These are phyloP conservation scores for Penicillium argentinense DNA, from an alignment of 495 filamentous ascomycete genomes.

Conservation along the genomic window DNA sequence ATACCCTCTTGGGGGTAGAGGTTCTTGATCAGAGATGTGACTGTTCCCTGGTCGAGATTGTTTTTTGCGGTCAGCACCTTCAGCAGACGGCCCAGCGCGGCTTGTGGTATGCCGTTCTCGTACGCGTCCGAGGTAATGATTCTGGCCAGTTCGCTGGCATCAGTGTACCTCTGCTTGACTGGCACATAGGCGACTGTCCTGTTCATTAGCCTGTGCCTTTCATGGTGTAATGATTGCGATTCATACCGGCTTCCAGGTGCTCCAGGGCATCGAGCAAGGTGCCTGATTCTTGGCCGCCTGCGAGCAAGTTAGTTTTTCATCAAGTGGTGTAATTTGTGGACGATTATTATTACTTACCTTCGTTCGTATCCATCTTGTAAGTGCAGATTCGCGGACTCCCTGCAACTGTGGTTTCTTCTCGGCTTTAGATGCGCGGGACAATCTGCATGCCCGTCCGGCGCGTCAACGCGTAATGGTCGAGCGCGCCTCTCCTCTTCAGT, in stretches of 20 bases:
- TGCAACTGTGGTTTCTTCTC: too few species aligned
- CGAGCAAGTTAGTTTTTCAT: not conserved
- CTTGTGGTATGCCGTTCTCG: constrained; percentile 62
- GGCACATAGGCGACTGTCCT: constrained; percentile 41
- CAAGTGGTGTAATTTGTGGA: too few species aligned
- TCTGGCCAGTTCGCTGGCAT: constrained; percentile 39
- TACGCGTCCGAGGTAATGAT: constrained; percentile 55
- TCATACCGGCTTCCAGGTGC: constrained; percentile 47
- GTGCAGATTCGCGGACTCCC: too few species aligned
- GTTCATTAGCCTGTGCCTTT: constrained; percentile 7
- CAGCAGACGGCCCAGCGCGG: constrained; percentile 60
- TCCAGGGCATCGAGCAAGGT: constrained; percentile 39
- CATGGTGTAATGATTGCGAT: not conserved
- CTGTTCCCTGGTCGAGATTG: constrained; percentile 72
- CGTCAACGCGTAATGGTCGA: constrained; percentile 3
- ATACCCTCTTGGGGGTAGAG: constrained; percentile 72
- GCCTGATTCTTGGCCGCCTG: constrained; percentile 18
- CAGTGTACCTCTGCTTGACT: constrained; percentile 43
- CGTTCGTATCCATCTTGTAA: too few species aligned
- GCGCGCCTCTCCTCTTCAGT: not conserved
- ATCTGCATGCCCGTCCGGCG: constrained; percentile 5
- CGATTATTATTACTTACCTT: too few species aligned
- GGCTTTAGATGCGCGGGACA: too few species aligned
- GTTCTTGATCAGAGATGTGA: constrained; percentile 65
- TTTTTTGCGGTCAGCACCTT: constrained; percentile 64